These are phyloP conservation scores for Phytomonas sp. DNA, from an alignment of 208 protist genomes.

Conservation along the genomic window DNA sequence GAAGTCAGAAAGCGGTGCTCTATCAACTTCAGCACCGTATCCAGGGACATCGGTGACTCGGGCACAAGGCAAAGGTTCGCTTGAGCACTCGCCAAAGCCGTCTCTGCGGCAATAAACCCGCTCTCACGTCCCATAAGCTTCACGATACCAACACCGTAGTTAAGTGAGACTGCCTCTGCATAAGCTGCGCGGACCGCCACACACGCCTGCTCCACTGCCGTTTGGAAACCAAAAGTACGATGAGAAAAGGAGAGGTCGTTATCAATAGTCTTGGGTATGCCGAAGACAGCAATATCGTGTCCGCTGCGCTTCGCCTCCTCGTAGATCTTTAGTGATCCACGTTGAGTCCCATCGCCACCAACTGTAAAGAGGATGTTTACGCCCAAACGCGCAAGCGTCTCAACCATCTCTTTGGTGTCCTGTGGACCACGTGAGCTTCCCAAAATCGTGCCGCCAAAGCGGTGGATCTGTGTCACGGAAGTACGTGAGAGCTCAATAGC, in stretches of 20 bases:
- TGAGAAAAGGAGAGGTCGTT: constrained; percentile 93
- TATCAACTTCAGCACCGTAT: constrained; percentile 74
- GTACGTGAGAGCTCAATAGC: constrained; percentile 77
- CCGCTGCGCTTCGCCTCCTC: constrained; percentile 75
- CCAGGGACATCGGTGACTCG: constrained; percentile 81
- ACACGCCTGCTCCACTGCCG: constrained; percentile 87
- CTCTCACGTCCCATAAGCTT: constrained; percentile 94
- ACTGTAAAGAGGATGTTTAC: constrained; percentile 92
- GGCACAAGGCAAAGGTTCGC: constrained; percentile 92
- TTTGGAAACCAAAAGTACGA: constrained; percentile 93
- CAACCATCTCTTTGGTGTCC: constrained; percentile 84
- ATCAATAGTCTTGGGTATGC: constrained; percentile 95
- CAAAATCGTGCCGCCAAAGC: constrained; percentile 89
- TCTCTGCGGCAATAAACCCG: constrained; percentile 92
- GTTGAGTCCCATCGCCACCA: constrained; percentile 93
- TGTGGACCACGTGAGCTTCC: constrained; percentile 89
- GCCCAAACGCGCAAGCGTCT: constrained; percentile 72
- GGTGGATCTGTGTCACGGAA: constrained; percentile 84
- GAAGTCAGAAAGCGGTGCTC: constrained; percentile 69
- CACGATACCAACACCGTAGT: constrained; percentile 91
- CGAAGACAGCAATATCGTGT: constrained; percentile 86
- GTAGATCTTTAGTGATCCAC: constrained; percentile 72
- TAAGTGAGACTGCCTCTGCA: constrained; percentile 80
- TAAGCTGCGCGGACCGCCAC: constrained; percentile 86
- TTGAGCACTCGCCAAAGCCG: constrained; percentile 83